phyloP scores from a whole-genome alignment of 2,329 filamentous ascomycete genomes.

The Colletotrichum destructivum region DNA sequence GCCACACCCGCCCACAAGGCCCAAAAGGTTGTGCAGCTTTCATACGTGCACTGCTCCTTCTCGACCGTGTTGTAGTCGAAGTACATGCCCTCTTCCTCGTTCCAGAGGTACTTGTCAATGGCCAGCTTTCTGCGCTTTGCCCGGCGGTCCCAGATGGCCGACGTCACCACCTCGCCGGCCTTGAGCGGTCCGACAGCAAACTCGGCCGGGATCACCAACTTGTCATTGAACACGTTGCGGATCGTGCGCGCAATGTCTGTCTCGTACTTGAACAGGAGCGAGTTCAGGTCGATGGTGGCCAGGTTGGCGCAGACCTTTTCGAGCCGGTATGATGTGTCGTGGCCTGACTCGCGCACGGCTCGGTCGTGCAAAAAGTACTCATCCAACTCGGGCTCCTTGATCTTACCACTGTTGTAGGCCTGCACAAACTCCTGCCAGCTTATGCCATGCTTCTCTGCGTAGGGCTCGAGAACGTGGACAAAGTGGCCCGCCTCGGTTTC shows the following conservation, averaged over 20 bases:
- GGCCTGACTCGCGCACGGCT: conserved; percentile 94
- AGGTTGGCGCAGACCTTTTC: conserved; percentile 90
- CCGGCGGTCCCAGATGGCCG: conserved; percentile 90
- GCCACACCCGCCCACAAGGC: conserved; percentile 95
- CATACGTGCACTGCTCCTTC: conserved; percentile 86
- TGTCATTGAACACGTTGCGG: conserved; percentile 86
- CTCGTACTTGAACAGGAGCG: conserved; percentile 96
- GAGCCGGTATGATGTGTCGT: conserved; percentile 95
- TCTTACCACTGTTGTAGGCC: conserved; percentile 85
- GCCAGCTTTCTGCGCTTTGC: conserved; percentile 86
- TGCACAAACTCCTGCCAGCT: conserved; percentile 86
- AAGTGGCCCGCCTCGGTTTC: conserved; percentile 94
- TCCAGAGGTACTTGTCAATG: conserved; percentile 96
- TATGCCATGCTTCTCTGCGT: conserved; percentile 87
- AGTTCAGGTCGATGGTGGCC: conserved; percentile 95
- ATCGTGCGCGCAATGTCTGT: conserved; percentile 92
- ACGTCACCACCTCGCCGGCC: conserved; percentile 82
- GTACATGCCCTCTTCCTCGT: conserved; percentile 93
- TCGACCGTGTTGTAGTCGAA: conserved; percentile 95
- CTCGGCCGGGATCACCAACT: conserved; percentile 84
- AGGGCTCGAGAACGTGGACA: conserved; percentile 84
- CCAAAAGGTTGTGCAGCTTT: conserved; percentile 96
- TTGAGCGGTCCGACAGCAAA: conserved; percentile 80
- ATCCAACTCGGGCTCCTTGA: conserved; percentile 90
- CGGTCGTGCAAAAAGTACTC: conserved; percentile 97